Base-by-base conservation (phyloP, 129 eudicot genomes). In the Cynara cardunculus region DNA sequence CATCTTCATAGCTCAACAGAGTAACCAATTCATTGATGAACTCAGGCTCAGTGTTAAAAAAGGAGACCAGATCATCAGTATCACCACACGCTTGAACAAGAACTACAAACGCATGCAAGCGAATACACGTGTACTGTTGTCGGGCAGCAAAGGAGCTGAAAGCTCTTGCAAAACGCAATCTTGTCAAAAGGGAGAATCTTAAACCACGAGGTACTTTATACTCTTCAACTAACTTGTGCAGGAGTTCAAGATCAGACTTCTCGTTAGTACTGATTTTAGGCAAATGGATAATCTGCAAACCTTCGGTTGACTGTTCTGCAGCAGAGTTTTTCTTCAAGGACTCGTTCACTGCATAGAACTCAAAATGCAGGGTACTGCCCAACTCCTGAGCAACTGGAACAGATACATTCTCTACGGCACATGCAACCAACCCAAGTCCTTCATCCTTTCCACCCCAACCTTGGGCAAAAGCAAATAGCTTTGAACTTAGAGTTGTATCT, bases 381-480 rank as follows among this genome's bases (percentile, higher is more conserved):
- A 95, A 71, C 87, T 89, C 91, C 14, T 76, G 61, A 61, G 97
- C 87, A 77, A 88, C 81, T 13, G 90, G 86, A 72, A 90, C 97
- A 35, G 91, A 70, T 75, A 84, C 90, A 80, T 87, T 80, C 69
- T 88, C 88, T 56, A 85, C 19, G 21, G 89, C 97, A 87, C 99
- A 95, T 34, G 97, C 88, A 85, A 90, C 86, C 68, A 95, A 73
- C 31, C 99, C 99, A 31, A 95, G 92, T 37, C 97, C 99, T 88
- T 92, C 99, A 83, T 95, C 99, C 78, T 95, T 95, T 66, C 97
- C 92, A 21, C 99, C 99, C 99, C 99, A 95, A 78, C 99, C 99
- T 81, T 95, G 99, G 65, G 97, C 94, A 89, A 95, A 88, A 82
- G 97, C 89, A 84, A 89, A 89, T 72, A 95, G 85, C 84, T 90